Evolutionary conservation across 495 filamentous ascomycete genomes (phyloP), one percentile per base, ranked within the genome.

Genomic region (Tuber borchii): DNA sequence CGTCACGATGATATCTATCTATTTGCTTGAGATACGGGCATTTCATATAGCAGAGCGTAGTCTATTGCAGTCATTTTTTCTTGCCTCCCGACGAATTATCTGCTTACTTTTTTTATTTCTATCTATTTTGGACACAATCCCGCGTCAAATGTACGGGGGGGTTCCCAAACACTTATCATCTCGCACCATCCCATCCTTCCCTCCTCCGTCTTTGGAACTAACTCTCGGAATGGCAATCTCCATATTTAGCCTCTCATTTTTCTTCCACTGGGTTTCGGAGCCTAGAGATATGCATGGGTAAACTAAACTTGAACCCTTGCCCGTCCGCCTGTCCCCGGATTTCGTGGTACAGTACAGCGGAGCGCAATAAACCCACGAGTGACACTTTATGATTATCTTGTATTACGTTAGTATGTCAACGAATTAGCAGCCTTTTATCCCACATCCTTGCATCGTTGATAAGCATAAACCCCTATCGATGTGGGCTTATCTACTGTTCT

Each of bases 1-100:
- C 48, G n/a, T 61, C n/a, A 61, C n/a, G 51, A 61, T 61, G 51
- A 61, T 31, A 61, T 31, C n/a, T 56, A 56, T 56, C 22, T 61
- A 31, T 61, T 65, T 65, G 9, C 56, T 65, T 26, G 56, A 31
- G 56, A 65, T 65, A 8, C n/a, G 26, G n/a, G 14, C n/a, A 31
- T 65, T 31, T 65, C 56, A 17, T 65, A 31, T 6, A 31, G 56
- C n/a, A 65, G n/a, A 65, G 26, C 26, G 31, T 5, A 31, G 56
- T 65, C 51, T 1, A n/a, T 4, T 12, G 51, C 26, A 17, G 56
- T 65, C 16, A 17, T 31, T 31, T 65, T 61, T 65, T 65, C 56
- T 65, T 26, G 51, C n/a, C 26, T 65, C 56, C 16, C 51, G 0
- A 9, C n/a, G n/a, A 61, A 61, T 61, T 61, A 26, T 61, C n/a